These are phyloP conservation scores for Pichia membranifaciens DNA, from an alignment of 805 yeast genomes.

Conservation along the genomic window DNA sequence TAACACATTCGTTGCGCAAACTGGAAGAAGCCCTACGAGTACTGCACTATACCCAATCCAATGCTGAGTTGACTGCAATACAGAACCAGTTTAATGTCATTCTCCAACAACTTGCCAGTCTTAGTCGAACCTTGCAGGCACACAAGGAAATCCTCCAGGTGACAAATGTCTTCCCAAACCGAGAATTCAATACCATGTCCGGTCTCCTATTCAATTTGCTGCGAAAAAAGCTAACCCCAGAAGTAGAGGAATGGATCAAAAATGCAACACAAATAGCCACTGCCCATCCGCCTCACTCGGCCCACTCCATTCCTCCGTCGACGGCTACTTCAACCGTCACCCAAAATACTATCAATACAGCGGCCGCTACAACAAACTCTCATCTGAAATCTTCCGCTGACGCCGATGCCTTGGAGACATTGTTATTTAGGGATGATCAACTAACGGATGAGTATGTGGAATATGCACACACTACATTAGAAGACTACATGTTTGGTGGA, in stretches of 20 bases:
- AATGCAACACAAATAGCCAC: background rate
- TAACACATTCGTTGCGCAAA: constrained; percentile 54
- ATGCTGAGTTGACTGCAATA: constrained; percentile 45
- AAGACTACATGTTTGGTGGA: constrained; percentile 58
- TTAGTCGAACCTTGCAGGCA: constrained; percentile 62
- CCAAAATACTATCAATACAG: background rate
- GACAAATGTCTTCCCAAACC: constrained; percentile 78
- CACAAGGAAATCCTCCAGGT: constrained; percentile 53
- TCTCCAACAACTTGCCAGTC: constrained; percentile 72
- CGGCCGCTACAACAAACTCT: constrained; percentile 8
- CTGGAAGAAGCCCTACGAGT: constrained; percentile 46
- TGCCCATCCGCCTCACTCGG: background rate
- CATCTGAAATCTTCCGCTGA: constrained; percentile 13
- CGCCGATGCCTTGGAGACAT: constrained; percentile 6
- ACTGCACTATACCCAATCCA: constrained; percentile 28
- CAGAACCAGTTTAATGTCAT: constrained; percentile 83
- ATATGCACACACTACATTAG: constrained; percentile 46
- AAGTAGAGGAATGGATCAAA: constrained; percentile 77
- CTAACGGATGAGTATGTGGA: constrained; percentile 64
- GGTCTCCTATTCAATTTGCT: constrained; percentile 77
- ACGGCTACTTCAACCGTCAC: background rate
- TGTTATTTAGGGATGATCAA: constrained; percentile 45
- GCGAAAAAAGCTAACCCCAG: constrained; percentile 85
- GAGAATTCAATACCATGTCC: constrained; percentile 81
- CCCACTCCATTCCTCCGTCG: background rate